Percentiles rank a stretch among this genome's conserved stretches.
Evolutionary conservation across 2,329 filamentous ascomycete species (phyloP).

Genomic region (Fusarium sp.): DNA sequence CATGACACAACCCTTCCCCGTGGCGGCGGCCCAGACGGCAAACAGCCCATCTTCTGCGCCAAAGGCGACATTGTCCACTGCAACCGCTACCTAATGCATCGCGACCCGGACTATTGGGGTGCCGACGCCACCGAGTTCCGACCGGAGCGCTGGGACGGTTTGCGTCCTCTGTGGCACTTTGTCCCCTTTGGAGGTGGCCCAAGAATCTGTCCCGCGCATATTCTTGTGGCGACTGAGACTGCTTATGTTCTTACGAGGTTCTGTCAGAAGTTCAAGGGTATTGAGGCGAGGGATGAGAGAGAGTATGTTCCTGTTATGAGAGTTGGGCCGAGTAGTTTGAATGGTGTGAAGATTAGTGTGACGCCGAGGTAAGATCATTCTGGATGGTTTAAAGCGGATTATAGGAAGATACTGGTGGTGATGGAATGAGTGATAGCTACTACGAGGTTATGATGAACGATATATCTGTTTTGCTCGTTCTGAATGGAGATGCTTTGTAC

Average conservation of each 20-base stretch:
- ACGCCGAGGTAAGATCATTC: neutral
- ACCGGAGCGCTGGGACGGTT: slow-evolving; percentile 5
- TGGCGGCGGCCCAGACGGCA: neutral
- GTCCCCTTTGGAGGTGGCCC: neutral
- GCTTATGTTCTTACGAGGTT: neutral
- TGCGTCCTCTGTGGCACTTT: slow-evolving; percentile 7
- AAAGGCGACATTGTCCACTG: slow-evolving; percentile 4
- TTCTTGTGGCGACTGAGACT: slow-evolving; percentile 6
- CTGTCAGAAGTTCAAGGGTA: neutral
- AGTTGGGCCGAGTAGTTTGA: slow-evolving; percentile 6
- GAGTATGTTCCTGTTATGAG: slow-evolving; percentile 11
- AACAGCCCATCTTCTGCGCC: slow-evolving; percentile 11
- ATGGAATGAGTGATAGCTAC: too few relatives aligned
- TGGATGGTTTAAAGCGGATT: too few relatives aligned
- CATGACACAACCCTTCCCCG: neutral
- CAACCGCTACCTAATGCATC: neutral
- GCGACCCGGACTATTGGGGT: neutral
- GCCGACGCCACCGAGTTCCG: neutral
- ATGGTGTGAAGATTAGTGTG: neutral
- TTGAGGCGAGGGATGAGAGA: slow-evolving; percentile 3
- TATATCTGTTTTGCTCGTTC: too few relatives aligned
- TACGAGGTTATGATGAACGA: too few relatives aligned
- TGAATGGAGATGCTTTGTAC: too few relatives aligned
- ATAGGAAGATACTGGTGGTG: too few relatives aligned
- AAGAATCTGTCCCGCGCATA: slow-evolving; percentile 7